phyloP scores from a whole-genome alignment of 495 filamentous ascomycete genomes.

The Penicillium chermesinum region DNA sequence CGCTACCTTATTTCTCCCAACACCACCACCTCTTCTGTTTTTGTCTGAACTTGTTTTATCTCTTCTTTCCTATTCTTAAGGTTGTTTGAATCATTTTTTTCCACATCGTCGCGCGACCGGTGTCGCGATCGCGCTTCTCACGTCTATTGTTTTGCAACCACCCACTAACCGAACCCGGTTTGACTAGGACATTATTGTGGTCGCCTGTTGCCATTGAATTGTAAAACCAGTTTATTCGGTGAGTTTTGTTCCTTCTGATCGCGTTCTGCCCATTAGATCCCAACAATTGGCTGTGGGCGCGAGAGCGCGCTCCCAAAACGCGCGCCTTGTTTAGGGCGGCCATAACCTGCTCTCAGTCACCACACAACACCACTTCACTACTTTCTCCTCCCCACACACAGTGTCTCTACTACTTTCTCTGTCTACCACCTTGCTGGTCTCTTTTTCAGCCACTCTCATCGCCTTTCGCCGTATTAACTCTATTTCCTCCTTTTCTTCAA shows the following conservation, averaged over 20 bases:
- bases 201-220: not conserved
- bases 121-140: conserved; percentile 9
- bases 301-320: not conserved
- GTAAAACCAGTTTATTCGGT: not conserved
- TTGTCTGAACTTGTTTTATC: conserved; percentile 16
- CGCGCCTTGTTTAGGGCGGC: not conserved
- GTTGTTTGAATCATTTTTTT: conserved; percentile 19
- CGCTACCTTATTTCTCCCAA: conserved; percentile 14
- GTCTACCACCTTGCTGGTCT: not conserved
- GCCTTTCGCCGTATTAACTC: not conserved
- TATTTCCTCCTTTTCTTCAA: not conserved
- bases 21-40: conserved; percentile 17
- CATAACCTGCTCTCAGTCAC: not conserved
- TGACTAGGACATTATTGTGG: conserved; percentile 1
- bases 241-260: not conserved
- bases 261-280: not conserved
- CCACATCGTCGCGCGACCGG: conserved; percentile 8
- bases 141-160: not conserved
- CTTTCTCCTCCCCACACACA: not conserved
- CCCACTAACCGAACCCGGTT: conserved; percentile 9
- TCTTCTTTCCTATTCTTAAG: conserved; percentile 11
- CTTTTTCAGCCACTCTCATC: not conserved
- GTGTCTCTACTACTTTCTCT: not conserved
- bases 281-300: not conserved
- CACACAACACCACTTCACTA: not conserved